Conservation (phyloP, 257 asterid genomes). For the Pogostemon cablin region DNA sequence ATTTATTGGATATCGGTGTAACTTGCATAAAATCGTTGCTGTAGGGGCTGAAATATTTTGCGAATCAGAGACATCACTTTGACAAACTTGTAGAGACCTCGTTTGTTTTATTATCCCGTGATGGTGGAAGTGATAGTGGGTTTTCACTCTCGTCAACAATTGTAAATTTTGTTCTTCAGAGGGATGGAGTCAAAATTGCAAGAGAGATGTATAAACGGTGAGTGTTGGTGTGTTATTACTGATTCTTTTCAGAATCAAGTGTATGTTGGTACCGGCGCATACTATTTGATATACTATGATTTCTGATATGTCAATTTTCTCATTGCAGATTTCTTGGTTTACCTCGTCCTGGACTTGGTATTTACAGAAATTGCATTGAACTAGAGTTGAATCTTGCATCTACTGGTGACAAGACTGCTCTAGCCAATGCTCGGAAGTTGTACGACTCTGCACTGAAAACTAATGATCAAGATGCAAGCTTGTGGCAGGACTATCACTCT, state of each 20-base stretch:
- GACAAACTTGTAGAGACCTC: conserved; percentile 79
- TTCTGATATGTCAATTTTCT: conserved; percentile 22
- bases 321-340: conserved; percentile 70
- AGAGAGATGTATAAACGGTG: conserved; percentile 79
- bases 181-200: conserved; percentile 72
- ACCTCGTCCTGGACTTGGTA: conserved; percentile 85
- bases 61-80: conserved; percentile 59
- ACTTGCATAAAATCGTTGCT: conserved; percentile 27
- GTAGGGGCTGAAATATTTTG: conserved; percentile 83
- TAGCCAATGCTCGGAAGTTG: conserved; percentile 66
- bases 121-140: conserved; percentile 82
- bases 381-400: conserved; percentile 77
- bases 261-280: conserved; percentile 15
- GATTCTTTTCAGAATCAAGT: not conserved
- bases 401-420: conserved; percentile 56
- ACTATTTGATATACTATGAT: conserved; percentile 3
- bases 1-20: not conserved
- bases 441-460: conserved; percentile 83
- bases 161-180: conserved; percentile 57
- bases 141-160: conserved; percentile 77
- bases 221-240: conserved; percentile 25
- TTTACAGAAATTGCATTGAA: conserved; percentile 67
- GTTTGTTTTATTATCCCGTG: conserved; percentile 48
- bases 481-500: conserved; percentile 82
- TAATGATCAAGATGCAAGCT: conserved; percentile 64